These are phyloP conservation scores for Ganoderma boninense DNA, from an alignment of 1,284 basidiomycete species.

Conservation along the genomic window DNA sequence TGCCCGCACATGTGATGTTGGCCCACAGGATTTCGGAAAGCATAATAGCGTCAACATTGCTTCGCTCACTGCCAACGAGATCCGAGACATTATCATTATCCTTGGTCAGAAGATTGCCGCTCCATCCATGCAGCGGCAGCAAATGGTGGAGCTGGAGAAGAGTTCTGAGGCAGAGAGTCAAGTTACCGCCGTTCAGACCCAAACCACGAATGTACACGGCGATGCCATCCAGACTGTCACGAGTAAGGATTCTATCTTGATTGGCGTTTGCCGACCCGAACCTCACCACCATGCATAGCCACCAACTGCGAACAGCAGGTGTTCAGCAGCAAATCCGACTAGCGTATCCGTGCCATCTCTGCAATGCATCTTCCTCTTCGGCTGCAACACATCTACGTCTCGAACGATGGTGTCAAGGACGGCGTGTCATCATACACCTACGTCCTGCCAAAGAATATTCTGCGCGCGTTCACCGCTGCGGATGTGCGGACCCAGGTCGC, in stretches of 20 bases:
- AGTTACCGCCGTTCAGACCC: conserved; percentile 96
- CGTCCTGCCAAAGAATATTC: conserved; percentile 97
- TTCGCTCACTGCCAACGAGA: conserved; percentile 95
- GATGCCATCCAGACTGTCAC: conserved; percentile 97
- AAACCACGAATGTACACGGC: conserved; percentile 98
- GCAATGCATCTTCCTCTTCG: conserved; percentile 96
- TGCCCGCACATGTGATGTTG: conserved; percentile 20
- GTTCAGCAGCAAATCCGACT: conserved; percentile 99
- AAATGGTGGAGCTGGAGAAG: conserved; percentile 99
- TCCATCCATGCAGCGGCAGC: conserved; percentile 93
- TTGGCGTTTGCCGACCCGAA: conserved; percentile 3
- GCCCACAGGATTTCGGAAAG: conserved; percentile 91
- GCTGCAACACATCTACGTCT: conserved; percentile 98
- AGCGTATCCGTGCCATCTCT: conserved; percentile 96
- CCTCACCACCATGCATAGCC: conserved; percentile 52
- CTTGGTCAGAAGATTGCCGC: conserved; percentile 97
- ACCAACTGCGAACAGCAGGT: conserved; percentile 98
- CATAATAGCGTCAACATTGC: conserved; percentile 99
- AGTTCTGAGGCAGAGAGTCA: conserved; percentile 93
- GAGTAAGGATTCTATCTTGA: conserved; percentile 59
- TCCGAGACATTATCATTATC: conserved; percentile 86
- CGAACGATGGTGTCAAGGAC: conserved; percentile 98
- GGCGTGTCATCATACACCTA: conserved; percentile 95
- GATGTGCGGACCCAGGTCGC: conserved; percentile 98
- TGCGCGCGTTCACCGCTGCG: conserved; percentile 92